Evolutionary conservation across 352 stramenopile species (phyloP), one percentile per base, ranked within the genome.

Genomic region (Blastocystis sp.): DNA sequence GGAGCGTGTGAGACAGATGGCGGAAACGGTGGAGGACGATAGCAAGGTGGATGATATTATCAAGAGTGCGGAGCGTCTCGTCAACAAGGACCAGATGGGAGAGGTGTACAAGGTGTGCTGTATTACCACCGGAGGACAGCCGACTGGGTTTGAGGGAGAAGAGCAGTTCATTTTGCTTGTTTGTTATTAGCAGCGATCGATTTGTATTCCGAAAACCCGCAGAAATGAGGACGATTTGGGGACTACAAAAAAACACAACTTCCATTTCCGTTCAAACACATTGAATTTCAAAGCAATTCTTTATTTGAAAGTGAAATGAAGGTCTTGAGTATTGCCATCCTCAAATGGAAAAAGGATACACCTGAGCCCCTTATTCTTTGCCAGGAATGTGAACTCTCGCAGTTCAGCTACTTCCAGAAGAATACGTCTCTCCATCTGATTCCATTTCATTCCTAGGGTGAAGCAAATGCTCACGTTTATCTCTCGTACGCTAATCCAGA

Each of bases 401-500:
- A 88, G 6, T 95, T 93, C 88, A 91, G 91, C 38, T 95, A 93
- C 86, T 95, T 95, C 87, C 90, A 95, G 89, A 86, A 91, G 76
- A 88, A 89, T 87, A 91, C 91, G 88, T 86, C 40, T 11, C 40
- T 6, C 11, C 6, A 57, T n/a, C 42, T 56, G 24, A 54, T 1
- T 57, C 11, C 44, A 0, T 44, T 59, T 77, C 4, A 57, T 87
- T 36, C 71, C 0, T 88, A 96, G 93, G 21, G 90, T 98, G 21
- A 95, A 95, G 84, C 94, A 98, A 90, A 98, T 98, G 94, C 92
- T 98, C 73, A 97, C 95, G 76, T 98, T 99, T 89, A 97, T 99
- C 90, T 97, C 93, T 88, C 97, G 97, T 89, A 98, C 94, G 81
- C 97, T 99, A 87, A 93, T 97, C 75, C 97, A 98, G 90, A 90